Percentiles rank a stretch among this genome's conserved stretches.
Conservation (phyloP, 495 filamentous ascomycete species). For the Aspergillus haitiensis region DNA sequence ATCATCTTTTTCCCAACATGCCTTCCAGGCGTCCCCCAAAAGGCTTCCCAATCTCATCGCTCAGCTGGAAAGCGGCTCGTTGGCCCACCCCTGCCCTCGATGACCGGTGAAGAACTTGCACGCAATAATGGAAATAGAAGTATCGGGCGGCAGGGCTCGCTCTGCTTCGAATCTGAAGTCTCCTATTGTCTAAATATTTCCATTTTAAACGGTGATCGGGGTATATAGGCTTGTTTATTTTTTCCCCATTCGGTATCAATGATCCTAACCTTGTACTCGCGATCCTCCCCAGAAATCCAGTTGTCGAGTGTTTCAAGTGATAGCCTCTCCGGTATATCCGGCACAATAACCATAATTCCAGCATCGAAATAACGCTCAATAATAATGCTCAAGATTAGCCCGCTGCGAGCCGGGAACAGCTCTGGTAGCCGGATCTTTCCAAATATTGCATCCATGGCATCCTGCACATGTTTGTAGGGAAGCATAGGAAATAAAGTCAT, state of each 20-base stretch:
- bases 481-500: not conserved
- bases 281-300: constrained; percentile 14
- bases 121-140: constrained; percentile 30
- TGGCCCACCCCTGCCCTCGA: constrained; percentile 21
- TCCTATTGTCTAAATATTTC: constrained; percentile 21
- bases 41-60: constrained; percentile 22
- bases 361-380: constrained; percentile 19
- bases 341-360: constrained; percentile 24
- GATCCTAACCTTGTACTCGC: constrained; percentile 20
- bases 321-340: constrained; percentile 21
- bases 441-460: constrained; percentile 23
- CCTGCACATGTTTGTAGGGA: constrained; percentile 11
- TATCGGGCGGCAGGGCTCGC: constrained; percentile 26
- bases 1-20: constrained; percentile 27
- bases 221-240: not conserved
- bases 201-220: constrained; percentile 2
- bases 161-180: constrained; percentile 16
- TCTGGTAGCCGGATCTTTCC: constrained; percentile 14
- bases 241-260: constrained; percentile 9
- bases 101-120: constrained; percentile 17
- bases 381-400: constrained; percentile 7
- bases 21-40: constrained; percentile 23
- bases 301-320: not conserved
- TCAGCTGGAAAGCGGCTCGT: constrained; percentile 15
- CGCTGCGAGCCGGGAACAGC: constrained; percentile 18